phyloP scores from a whole-genome alignment of 2,329 filamentous ascomycete genomes.

The Neonectria punicea region DNA sequence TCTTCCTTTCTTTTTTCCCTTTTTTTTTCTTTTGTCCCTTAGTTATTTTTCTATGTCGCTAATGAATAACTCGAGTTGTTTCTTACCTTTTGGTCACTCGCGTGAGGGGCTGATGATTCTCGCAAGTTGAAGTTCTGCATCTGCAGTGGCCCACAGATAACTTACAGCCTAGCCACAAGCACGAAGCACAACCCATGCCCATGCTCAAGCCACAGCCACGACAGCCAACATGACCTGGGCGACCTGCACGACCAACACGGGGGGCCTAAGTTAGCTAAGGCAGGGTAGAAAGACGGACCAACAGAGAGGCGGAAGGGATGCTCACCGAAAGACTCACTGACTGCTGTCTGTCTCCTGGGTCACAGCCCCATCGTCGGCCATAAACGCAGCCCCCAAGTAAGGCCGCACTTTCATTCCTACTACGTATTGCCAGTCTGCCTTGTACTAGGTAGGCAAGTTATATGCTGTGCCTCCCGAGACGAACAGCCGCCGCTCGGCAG shows the following conservation, averaged over 20 bases:
- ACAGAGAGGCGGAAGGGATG: background rate
- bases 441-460: background rate
- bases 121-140: constrained; percentile 27
- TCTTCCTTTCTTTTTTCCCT: constrained; percentile 6
- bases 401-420: background rate
- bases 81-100: constrained; percentile 1
- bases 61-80: constrained; percentile 20
- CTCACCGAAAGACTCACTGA: background rate
- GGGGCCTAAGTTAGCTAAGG: background rate
- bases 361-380: constrained; percentile 15
- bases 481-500: constrained; percentile 28
- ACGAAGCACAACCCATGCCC: constrained; percentile 43
- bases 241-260: constrained; percentile 16
- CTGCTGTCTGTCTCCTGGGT: background rate
- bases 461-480: constrained; percentile 15
- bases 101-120: constrained; percentile 1
- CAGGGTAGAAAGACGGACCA: constrained; percentile 8
- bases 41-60: constrained; percentile 9
- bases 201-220: constrained; percentile 26
- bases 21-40: constrained; percentile 7
- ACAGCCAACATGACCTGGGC: constrained; percentile 7
- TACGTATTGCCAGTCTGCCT: constrained; percentile 10
- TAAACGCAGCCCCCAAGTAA: background rate
- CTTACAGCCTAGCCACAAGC: constrained; percentile 41
- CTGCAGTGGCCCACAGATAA: background rate